A percentile compares a stretch with the other conserved stretches of the same genome.
Evolutionary conservation across 2,329 filamentous ascomycete species (phyloP).

Genomic region (Colletotrichum musicola): DNA sequence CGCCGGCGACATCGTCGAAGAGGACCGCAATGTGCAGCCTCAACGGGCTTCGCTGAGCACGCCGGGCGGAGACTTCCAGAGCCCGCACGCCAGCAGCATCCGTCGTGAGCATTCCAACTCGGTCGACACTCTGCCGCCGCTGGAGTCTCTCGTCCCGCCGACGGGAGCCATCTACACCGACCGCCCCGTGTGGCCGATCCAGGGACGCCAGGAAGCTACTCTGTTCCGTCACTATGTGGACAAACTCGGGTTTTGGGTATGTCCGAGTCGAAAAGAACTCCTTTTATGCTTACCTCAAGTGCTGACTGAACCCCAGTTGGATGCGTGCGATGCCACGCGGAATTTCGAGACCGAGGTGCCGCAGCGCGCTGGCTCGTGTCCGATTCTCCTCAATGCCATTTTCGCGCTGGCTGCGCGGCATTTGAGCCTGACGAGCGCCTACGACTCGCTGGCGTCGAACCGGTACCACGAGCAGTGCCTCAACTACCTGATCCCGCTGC

Average conservation of each 20-base stretch:
- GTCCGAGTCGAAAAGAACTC: conserved; percentile 23
- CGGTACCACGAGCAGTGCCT: conserved; percentile 68
- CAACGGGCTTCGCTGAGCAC: conserved; percentile 24
- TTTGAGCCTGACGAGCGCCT: conserved; percentile 61
- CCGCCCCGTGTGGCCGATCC: conserved; percentile 45
- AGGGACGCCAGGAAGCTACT: conserved; percentile 47
- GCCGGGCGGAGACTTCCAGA: conserved; percentile 7
- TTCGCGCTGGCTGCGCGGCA: conserved; percentile 68
- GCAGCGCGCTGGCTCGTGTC: conserved; percentile 62
- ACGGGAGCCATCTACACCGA: conserved; percentile 41
- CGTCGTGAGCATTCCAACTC: conserved; percentile 26
- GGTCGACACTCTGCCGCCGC: conserved; percentile 22
- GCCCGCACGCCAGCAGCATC: neutral
- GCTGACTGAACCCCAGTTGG: conserved; percentile 50
- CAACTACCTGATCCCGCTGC: conserved; percentile 60
- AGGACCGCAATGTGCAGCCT: conserved; percentile 5
- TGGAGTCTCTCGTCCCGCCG: conserved; percentile 30
- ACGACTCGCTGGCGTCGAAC: conserved; percentile 62
- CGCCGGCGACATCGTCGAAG: neutral
- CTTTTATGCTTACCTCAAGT: conserved; percentile 1
- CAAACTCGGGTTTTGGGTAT: conserved; percentile 51
- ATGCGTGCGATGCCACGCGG: conserved; percentile 54
- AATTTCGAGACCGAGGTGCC: conserved; percentile 69
- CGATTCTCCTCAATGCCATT: conserved; percentile 68
- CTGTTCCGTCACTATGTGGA: conserved; percentile 53